Evolutionary conservation across 2,329 filamentous ascomycete species (phyloP), one percentile per base, ranked within the genome.

Genomic region (Xylariaceae sp.): DNA sequence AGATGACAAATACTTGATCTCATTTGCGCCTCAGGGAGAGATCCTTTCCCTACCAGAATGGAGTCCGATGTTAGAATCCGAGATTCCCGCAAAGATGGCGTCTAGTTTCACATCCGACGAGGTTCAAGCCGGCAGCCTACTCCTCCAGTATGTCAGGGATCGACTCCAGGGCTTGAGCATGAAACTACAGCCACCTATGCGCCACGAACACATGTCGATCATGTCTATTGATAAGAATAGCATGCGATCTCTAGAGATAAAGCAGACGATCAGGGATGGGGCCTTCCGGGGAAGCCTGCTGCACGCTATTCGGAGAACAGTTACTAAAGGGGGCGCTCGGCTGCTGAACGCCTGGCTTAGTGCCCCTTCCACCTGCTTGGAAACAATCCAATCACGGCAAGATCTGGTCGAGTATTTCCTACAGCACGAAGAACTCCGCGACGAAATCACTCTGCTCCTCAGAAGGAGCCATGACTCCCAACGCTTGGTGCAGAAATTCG

Each of bases 151-250:
- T 72, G 89, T 96, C 50, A 84, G 86, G 57, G 85, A 89, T 64
- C 87, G 91, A 50, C 78, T 98, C 18, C 89, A 89, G 65, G 91
- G 90, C 18, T 77, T 88, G 50, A 87, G 85, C 67, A 86, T 96
- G 76, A 91, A 90, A 71, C 81, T 99, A 41, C 92, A 96, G 70
- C 87, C 91, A 44, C 95, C 95, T 2, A 77, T 88, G 37, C 88
- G 90, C 56, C 84, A 91, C 63, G 85, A 89, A 62, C 81, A 84
- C 49, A 80, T 90, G 68, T 85, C 96, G 59, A 86, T 89, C 61
- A 95, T 99, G 90, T 83, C 78, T 48, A 96, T 99, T 63, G 95
- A 99, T 75, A 93, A 89, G 70, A 96, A 93, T 68, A 97, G 89
- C 63, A 82, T 99, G 75, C 84, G 90, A 56, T 91, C 93, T 1